A percentile compares a stretch with the other conserved stretches of the same genome.
Conservation (phyloP, 208 protist species). For the Acanthamoeba royreba region DNA sequence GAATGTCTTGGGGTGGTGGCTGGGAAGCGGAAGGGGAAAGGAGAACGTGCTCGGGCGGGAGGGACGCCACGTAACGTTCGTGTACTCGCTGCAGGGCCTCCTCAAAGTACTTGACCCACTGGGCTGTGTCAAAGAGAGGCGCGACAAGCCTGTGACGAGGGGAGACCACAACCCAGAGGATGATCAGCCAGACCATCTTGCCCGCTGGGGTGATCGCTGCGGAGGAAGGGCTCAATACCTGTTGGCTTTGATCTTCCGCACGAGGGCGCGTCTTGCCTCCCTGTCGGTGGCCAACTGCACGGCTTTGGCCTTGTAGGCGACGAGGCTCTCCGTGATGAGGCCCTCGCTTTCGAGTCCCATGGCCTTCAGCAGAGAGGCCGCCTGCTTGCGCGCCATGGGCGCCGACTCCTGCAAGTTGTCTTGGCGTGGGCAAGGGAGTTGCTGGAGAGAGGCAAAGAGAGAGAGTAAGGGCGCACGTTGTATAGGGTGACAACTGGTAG, state of each 20-base stretch:
- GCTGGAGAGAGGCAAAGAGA: neutral
- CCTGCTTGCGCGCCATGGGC: neutral
- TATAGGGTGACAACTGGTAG: neutral
- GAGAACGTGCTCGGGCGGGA: neutral
- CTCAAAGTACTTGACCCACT: neutral
- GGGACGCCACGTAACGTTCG: neutral
- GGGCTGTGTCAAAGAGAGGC: neutral
- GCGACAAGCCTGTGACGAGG: neutral
- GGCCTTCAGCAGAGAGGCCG: neutral
- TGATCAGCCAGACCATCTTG: neutral
- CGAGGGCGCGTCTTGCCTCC: neutral
- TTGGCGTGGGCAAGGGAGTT: neutral
- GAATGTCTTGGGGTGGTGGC: no score
- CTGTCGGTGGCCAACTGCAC: neutral
- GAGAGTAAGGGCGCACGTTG: neutral
- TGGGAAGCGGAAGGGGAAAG: no score
- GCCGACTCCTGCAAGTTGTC: neutral
- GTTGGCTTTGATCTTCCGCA: neutral
- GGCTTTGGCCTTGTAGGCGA: neutral
- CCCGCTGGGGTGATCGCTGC: neutral
- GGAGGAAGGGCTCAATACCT: neutral
- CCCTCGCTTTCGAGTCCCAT: neutral
- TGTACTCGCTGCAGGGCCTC: neutral
- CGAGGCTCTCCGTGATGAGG: neutral
- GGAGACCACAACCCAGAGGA: neutral